phyloP scores from a whole-genome alignment of 2,329 filamentous ascomycete species.

The Beauveria sp. region DNA sequence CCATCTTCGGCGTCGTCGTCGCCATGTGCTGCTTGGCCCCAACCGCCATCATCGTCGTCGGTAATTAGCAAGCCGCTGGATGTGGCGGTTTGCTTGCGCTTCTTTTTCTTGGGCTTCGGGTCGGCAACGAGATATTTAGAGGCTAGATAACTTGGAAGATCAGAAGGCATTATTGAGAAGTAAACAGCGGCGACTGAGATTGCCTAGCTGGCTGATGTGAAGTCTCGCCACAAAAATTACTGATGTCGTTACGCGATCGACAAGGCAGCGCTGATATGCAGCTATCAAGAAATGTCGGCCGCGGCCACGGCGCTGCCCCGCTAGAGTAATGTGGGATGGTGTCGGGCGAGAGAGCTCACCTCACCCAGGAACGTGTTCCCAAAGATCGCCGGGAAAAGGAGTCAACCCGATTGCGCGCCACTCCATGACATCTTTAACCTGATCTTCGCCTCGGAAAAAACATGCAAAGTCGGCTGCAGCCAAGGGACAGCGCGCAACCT shows the following conservation, averaged over 20 bases:
- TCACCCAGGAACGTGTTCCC: conserved; percentile 1
- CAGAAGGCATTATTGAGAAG: conserved; percentile 39
- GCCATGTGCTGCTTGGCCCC: conserved; percentile 31
- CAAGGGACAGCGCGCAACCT: conserved; percentile 17
- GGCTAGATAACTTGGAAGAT: conserved; percentile 78
- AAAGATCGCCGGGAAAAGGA: conserved; percentile 1
- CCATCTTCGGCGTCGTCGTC: conserved; percentile 50
- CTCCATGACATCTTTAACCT: background rate
- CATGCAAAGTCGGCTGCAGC: conserved; percentile 22
- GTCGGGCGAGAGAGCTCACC: background rate
- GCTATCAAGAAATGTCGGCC: conserved; percentile 5
- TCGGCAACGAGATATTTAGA: conserved; percentile 73
- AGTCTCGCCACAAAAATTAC: background rate
- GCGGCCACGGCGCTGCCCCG: conserved; percentile 7
- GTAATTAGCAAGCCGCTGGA: conserved; percentile 52
- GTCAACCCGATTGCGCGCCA: conserved; percentile 1
- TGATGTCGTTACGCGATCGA: background rate
- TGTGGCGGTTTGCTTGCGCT: conserved; percentile 50
- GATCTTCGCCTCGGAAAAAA: conserved; percentile 13
- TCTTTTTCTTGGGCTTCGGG: conserved; percentile 52
- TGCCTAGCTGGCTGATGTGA: background rate
- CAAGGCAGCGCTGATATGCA: conserved; percentile 4
- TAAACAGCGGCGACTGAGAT: background rate
- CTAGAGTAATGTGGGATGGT: conserved; percentile 12
- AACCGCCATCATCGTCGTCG: conserved; percentile 54